Percentiles rank a stretch among this genome's conserved stretches.
Evolutionary conservation across 2,329 filamentous ascomycete species (phyloP).

Genomic region (Xylariaceae sp.): DNA sequence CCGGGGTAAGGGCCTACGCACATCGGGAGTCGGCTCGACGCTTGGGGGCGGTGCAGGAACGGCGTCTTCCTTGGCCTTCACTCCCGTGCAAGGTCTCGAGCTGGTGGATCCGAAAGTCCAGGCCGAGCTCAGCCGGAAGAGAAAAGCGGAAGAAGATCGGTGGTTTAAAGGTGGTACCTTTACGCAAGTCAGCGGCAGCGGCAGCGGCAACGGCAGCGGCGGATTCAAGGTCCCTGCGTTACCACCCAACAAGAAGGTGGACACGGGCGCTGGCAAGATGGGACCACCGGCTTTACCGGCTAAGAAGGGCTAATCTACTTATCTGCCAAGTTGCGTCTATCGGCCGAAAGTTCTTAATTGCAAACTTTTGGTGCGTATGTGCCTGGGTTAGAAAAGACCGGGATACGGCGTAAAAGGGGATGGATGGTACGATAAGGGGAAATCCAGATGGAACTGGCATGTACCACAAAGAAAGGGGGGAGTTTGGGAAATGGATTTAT

Average conservation of each 20-base stretch:
- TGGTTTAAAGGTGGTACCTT: constrained; percentile 99
- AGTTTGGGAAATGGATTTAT: background rate
- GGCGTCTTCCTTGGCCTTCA: constrained; percentile 84
- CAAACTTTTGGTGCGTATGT: too few species aligned
- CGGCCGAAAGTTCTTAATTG: too few species aligned
- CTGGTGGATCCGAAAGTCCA: constrained; percentile 89
- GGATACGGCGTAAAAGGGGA: background rate
- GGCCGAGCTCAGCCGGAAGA: constrained; percentile 80
- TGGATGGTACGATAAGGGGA: constrained; percentile 1
- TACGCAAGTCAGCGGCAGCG: constrained; percentile 62
- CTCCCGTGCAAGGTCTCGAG: constrained; percentile 89
- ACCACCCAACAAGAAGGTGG: constrained; percentile 61
- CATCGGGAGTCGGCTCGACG: constrained; percentile 73
- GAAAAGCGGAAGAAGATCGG: constrained; percentile 88
- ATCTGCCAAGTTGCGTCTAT: too few species aligned
- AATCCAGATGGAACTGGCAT: background rate
- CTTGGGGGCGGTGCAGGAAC: constrained; percentile 64
- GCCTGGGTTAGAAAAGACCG: too few species aligned
- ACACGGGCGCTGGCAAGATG: constrained; percentile 56
- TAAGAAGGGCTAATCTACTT: constrained; percentile 20
- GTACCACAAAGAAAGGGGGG: background rate
- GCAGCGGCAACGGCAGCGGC: constrained; percentile 37
- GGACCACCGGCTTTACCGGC: constrained; percentile 25
- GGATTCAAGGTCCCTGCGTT: constrained; percentile 72
- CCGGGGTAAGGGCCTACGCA: constrained; percentile 71